Base-by-base conservation (phyloP, 108 stramenopile species). In the Aurantiochytrium sp. region DNA sequence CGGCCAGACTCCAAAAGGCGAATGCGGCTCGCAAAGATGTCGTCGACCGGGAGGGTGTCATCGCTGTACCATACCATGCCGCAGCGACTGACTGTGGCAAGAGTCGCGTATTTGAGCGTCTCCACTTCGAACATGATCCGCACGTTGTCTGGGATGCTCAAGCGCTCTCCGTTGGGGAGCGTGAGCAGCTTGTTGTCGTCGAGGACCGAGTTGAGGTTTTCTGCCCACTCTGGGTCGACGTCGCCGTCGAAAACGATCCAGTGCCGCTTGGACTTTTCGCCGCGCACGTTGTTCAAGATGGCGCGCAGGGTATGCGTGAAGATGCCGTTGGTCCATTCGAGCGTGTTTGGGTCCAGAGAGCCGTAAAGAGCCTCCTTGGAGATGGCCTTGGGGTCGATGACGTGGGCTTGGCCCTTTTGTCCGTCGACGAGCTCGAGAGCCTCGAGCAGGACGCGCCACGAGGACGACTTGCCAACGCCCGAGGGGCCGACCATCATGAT, bases 271-370 rank as follows among this genome's bases (percentile, higher is more conserved):
- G 95, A 95, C 36, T 94, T 93, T 91, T 96, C 97, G 53, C 98
- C 98, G n/a, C 96, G 93, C 87, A 97, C 96, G 88, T 98, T 97
- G 4, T 95, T 96, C 37, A 96, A 88, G 69, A 97, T 96, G 30
- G 89, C 90, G 45, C 97, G 89, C 4, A 97, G 89, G 17, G 95
- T 52, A 55, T 93, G 92, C 15, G 99, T 98, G 89, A 98, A 97
- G 53, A 99, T 93, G 69, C 99, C 99, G 89, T 99, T 98, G n/a
- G 97, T 98, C 99, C 99, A 99, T 88, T 99, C 99, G 52, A 98
- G 92, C 1, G 99, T 99, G 48, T 96, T 98, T 10, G 97, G 96
- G 89, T 99, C 99, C 37, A 99, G 91, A 21, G 87, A 86, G 69
- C 99, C 99, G 92, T 96, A 98, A 22, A 99, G 90, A 12, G 91